Conservation (phyloP, 768 basidiomycete species). For the Boletus subcaerulescens region DNA sequence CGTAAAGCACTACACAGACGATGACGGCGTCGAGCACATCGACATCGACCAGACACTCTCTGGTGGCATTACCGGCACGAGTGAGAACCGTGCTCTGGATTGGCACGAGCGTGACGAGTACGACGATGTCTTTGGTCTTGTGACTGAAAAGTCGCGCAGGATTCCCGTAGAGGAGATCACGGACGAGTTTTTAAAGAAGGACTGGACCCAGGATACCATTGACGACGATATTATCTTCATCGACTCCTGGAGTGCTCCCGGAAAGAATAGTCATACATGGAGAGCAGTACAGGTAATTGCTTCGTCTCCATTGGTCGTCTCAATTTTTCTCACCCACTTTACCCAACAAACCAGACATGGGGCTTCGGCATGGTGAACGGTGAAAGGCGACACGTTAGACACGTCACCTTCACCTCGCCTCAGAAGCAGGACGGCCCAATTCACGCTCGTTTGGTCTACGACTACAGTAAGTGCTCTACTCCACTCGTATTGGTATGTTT, state of each 20-base stretch:
- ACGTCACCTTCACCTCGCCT: slow-evolving; percentile 62
- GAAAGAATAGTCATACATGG: slow-evolving; percentile 60
- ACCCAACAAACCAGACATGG: slow-evolving; percentile 43
- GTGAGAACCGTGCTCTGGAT: slow-evolving; percentile 54
- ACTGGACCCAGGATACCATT: slow-evolving; percentile 42
- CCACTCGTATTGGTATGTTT: background rate
- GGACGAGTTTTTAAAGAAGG: slow-evolving; percentile 40
- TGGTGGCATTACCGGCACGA: slow-evolving; percentile 56
- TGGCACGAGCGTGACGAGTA: slow-evolving; percentile 53
- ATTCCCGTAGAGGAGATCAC: slow-evolving; percentile 46
- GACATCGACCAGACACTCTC: slow-evolving; percentile 64
- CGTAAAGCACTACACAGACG: slow-evolving; percentile 65
- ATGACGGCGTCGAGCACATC: slow-evolving; percentile 57
- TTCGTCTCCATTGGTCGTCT: slow-evolving; percentile 5
- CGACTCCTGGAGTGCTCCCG: slow-evolving; percentile 55
- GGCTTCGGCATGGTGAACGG: slow-evolving; percentile 59
- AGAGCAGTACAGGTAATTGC: slow-evolving; percentile 54
- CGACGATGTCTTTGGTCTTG: slow-evolving; percentile 60
- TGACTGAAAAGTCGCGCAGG: slow-evolving; percentile 54
- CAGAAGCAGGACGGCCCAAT: slow-evolving; percentile 48
- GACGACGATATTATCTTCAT: slow-evolving; percentile 35
- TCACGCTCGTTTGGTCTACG: slow-evolving; percentile 56
- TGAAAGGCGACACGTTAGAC: slow-evolving; percentile 59
- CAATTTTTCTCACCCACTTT: background rate
- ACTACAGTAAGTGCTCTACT: slow-evolving; percentile 51